These are phyloP conservation scores for Jamesozyma jinghongensis DNA, from an alignment of 805 yeast species.

Conservation along the genomic window DNA sequence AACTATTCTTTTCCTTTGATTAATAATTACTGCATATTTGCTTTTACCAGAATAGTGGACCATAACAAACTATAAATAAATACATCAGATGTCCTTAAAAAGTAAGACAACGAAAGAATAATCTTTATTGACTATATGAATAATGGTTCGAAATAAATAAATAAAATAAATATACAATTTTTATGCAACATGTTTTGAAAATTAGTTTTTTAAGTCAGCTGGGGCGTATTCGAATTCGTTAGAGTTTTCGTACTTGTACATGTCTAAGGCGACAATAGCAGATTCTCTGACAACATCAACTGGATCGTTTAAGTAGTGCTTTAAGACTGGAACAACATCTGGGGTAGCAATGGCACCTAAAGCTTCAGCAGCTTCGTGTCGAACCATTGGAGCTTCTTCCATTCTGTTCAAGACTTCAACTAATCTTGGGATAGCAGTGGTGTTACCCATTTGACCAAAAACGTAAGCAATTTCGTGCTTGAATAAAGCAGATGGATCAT, in stretches of 20 bases:
- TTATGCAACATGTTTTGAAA: too few species aligned
- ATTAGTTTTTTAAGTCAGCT: conserved; percentile 1
- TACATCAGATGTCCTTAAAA: too few species aligned
- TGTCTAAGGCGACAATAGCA: conserved; percentile 94
- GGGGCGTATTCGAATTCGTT: conserved; percentile 66
- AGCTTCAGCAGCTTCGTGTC: conserved; percentile 99
- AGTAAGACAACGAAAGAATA: too few species aligned
- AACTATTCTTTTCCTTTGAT: too few species aligned
- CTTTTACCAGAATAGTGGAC: not conserved
- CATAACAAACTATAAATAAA: too few species aligned
- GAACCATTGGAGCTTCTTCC: conserved; percentile 92
- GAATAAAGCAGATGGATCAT: conserved; percentile 86
- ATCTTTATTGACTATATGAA: not conserved
- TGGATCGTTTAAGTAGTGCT: conserved; percentile 66
- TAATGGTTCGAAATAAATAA: not conserved
- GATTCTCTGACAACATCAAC: conserved; percentile 92
- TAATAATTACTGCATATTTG: not conserved
- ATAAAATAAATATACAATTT: too few species aligned
- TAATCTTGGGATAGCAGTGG: conserved; percentile 82
- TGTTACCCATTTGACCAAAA: conserved; percentile 93
- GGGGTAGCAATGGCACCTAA: conserved; percentile 94
- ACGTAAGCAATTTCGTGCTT: conserved; percentile 98
- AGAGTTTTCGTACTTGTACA: conserved; percentile 93
- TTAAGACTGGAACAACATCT: conserved; percentile 83
- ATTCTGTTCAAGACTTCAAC: conserved; percentile 70